Base-by-base conservation (phyloP, 2,329 filamentous ascomycete genomes). In the Fusarium citri region DNA sequence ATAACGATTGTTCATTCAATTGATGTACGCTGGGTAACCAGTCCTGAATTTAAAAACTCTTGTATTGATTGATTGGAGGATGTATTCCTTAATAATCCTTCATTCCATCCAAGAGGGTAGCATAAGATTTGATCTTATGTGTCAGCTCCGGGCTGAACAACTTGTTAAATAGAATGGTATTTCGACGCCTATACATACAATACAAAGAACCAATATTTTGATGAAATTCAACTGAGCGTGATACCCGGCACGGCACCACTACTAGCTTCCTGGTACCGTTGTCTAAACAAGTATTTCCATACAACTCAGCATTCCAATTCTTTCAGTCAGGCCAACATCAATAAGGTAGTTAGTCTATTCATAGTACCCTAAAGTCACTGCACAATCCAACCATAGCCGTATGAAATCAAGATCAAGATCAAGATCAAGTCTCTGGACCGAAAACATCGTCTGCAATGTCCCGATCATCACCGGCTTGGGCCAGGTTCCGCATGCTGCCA, bases 401-500 rank as follows among this genome's bases (percentile, higher is more conserved):
- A 14, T 50, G n/a, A 65, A 41, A 51, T 12, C 18, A 43, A 22
- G 20, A 28, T 72, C 68, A 37, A 57, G 57, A 51, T 12, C 18
- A 43, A 22, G 20, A 28, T 72, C 68, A 37, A 57, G 57, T 58
- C 61, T 74, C 71, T 14, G 64, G 50, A 20, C 64, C 70, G 48
- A 67, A 59, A 37, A 59, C 53, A 42, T 75, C 71, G 20, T 73
- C 68, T 43, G 59, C 58, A 14, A 50, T 47, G 46, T 55, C 50
- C 46, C 66, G 66, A 59, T 71, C 74, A 22, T 77, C 75, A 31
- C 64, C 66, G 8, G 64, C 64, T 55, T 76, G 73, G 14, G 66
- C 56, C 20, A 80, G 42, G 59, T 76, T 79, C 30, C 78, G 74
- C 30, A 75, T 71, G 56, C 85, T 86, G 45, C 80, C 82, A 53